These are phyloP conservation scores for Rachicladosporium sp. DNA, from an alignment of 2,329 filamentous ascomycete species.

Conservation along the genomic window DNA sequence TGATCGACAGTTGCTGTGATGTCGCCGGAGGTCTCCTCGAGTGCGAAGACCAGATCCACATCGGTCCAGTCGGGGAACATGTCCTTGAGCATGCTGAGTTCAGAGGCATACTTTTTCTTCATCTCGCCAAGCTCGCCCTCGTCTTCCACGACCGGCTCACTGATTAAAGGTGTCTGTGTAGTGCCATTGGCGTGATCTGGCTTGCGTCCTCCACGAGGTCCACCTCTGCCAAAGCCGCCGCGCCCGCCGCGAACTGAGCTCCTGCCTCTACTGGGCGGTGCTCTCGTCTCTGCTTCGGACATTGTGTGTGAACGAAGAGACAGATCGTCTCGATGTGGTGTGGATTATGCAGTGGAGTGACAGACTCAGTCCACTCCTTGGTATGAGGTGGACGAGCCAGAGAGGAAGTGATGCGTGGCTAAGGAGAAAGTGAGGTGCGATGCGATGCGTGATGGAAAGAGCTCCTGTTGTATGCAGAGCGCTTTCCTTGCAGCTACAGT, in stretches of 20 bases:
- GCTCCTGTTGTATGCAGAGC: too few species aligned
- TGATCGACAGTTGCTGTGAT: slow-evolving; percentile 61
- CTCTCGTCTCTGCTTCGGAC: slow-evolving; percentile 88
- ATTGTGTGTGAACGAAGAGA: slow-evolving; percentile 39
- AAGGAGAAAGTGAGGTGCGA: too few species aligned
- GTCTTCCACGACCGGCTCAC: slow-evolving; percentile 56
- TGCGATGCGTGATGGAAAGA: too few species aligned
- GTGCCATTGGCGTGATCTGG: slow-evolving; percentile 48
- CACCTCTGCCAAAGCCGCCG: slow-evolving; percentile 49
- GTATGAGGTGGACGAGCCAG: too few species aligned
- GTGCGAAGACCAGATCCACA: slow-evolving; percentile 82
- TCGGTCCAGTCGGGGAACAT: slow-evolving; percentile 94
- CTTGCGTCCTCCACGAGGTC: slow-evolving; percentile 30
- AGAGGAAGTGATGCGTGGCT: too few species aligned
- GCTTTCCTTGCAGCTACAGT: too few species aligned
- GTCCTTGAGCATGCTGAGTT: slow-evolving; percentile 74
- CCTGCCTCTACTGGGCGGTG: slow-evolving; percentile 74
- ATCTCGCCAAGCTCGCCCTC: slow-evolving; percentile 84
- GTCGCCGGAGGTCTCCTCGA: slow-evolving; percentile 75
- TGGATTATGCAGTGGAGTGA: too few species aligned
- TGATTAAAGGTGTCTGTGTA: slow-evolving; percentile 38
- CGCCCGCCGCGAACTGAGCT: slow-evolving; percentile 78
- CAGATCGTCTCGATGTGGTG: too few species aligned
- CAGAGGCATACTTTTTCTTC: slow-evolving; percentile 74
- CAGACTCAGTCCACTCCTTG: too few species aligned